Base-by-base conservation (phyloP, 2,329 filamentous ascomycete species). In the Apiospora saccharicola region DNA sequence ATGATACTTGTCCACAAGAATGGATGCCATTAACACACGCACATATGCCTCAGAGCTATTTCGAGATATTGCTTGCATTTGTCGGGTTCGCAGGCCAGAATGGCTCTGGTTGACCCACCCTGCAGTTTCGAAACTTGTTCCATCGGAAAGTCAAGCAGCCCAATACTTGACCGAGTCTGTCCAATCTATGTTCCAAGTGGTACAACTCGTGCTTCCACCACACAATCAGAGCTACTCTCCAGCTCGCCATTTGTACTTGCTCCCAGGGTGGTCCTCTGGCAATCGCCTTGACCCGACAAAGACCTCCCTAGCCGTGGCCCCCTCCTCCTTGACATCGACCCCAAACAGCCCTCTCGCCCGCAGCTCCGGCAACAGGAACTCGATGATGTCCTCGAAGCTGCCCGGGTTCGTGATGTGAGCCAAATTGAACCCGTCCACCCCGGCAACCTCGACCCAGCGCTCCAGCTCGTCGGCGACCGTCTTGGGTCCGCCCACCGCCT, bases 221-320 rank as follows among this genome's bases (percentile, higher is more conserved):
- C n/a, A n/a, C n/a, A n/a, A n/a, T n/a, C 37, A 8, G 3, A 7
- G 37, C 73, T 76, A 49, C 75, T 79, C n/a, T 72, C 75, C 26
- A 74, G 75, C 46, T 68, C 72, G 14, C 78, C 78, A 73, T 74
- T 79, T 75, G 76, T 75, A 72, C 47, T 73, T 68, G 34, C 73
- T 69, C 3, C 90, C 90, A 0, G 83, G 78, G 78, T 92, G 90
- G 79, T 92, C 90, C 73, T 81, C 82, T 34, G 89, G 82, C 74
- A 92, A 78, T 37, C 84, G 81, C 8, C 80, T 84, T 78, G 91
- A 73, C 7, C 76, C 76, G 57, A 76, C 72, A 30, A 76, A 77
- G 6, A 75, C 74, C 37, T 77, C 76, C 43, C 76, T 72, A 10
- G 76, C 76, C 6, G 76, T 76, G 16, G 68, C 74, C 4, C 76